Conservation (phyloP, 108 stramenopile species). For the Parmales sp. region DNA sequence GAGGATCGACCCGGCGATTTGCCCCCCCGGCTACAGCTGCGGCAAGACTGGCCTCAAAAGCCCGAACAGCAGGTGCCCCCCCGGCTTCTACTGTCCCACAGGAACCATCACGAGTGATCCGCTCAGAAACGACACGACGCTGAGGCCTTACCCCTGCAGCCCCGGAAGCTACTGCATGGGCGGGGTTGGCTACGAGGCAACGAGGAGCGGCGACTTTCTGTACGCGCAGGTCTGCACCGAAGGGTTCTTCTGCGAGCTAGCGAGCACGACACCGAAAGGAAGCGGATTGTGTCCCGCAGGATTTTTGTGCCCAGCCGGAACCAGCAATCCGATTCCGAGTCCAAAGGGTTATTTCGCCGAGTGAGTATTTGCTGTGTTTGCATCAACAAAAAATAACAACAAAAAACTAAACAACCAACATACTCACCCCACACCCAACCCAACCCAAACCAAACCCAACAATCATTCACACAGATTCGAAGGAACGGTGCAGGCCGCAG, state of each 20-base stretch:
- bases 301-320: conserved; percentile 53
- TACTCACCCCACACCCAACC: no score
- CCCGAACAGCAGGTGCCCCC: conserved; percentile 55
- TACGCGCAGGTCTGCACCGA: conserved; percentile 47
- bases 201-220: conserved; percentile 24
- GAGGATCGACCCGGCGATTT: conserved; percentile 42
- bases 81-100: conserved; percentile 68
- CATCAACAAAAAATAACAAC: no score
- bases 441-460: no score
- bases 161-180: conserved; percentile 51
- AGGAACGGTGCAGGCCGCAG: conserved; percentile 53
- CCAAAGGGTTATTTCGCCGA: conserved; percentile 58
- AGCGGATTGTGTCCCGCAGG: conserved; percentile 46
- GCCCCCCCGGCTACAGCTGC: conserved; percentile 44
- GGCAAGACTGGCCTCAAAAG: conserved; percentile 31
- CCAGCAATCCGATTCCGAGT: conserved; percentile 64
- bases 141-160: conserved; percentile 51
- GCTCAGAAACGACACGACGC: conserved; percentile 54
- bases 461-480: no score
- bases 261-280: conserved; percentile 29
- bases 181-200: conserved; percentile 33
- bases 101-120: conserved; percentile 63
- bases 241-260: conserved; percentile 52
- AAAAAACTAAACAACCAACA: no score
- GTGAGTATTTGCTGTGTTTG: no score